Base-by-base conservation (phyloP, 2,329 filamentous ascomycete species). In the Parastagonospora nodorum region DNA sequence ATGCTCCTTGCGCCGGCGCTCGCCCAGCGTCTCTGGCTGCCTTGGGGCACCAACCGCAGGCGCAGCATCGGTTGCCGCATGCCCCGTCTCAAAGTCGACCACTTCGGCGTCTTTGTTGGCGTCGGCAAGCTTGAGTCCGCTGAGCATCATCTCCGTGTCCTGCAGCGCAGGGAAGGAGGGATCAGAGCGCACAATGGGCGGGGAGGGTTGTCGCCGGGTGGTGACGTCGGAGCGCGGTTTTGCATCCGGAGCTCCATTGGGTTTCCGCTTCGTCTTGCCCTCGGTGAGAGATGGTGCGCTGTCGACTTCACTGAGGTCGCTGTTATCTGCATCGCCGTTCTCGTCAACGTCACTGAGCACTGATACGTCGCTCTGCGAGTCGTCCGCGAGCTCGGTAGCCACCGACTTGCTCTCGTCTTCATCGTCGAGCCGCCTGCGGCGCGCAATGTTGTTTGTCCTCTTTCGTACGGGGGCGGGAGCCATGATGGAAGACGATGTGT, bases 1-100 rank as follows among this genome's bases (percentile, higher is more conserved):
- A 66, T 96, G 90, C 68, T 97, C 92, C 61, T 89, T 86, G 58
- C 89, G 86, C 73, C 89, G 87, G 59, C 85, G 82, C 57, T 94
- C 89, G 45, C 83, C 82, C 51, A 84, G 77, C 30, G 83, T 81
- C 65, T 87, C 85, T 58, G 81, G 78, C 39, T 68, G 63, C 28
- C 60, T 43, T 11, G 60, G 40, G 37, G 63, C 56, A 29, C 71
- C 71, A 16, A 74, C 75, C 10, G 75, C 75, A 32, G 76, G 74
- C 16, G 75, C 73, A 45, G 74, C 64, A 30, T 68, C 71, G 19
- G 65, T 63, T 16, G 64, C 50, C 35, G 56, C 53, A 50, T 46
- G 70, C 53, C 53, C 73, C 64, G 78, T 75, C 55, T 84, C 80
- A 55, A 83, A 84, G 56, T 83, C 77, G 35, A 84, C 70, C 42